These are phyloP conservation scores for Nectriaceae sp. DNA, from an alignment of 2,329 filamentous ascomycete species.

Conservation along the genomic window DNA sequence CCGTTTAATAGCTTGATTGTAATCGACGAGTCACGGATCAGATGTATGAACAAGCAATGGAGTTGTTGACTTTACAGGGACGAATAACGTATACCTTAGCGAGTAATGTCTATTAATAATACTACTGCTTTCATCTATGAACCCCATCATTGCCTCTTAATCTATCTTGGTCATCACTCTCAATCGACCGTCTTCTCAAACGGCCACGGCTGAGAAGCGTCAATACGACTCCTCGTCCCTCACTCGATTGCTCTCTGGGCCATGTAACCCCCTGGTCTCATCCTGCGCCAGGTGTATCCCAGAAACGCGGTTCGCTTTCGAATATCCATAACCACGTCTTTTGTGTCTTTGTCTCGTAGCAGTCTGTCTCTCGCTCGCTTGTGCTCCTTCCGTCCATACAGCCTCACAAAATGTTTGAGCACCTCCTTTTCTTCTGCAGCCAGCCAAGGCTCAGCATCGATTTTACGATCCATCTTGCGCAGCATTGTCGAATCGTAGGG, in stretches of 20 bases:
- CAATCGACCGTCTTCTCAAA: too few relatives aligned
- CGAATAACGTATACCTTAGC: slow-evolving; percentile 11
- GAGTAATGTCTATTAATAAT: slow-evolving; percentile 28
- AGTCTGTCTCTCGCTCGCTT: slow-evolving; percentile 85
- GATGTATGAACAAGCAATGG: slow-evolving; percentile 16
- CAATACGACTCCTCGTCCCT: too few relatives aligned
- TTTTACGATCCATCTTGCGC: slow-evolving; percentile 50
- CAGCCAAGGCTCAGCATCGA: slow-evolving; percentile 41
- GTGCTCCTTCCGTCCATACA: slow-evolving; percentile 64
- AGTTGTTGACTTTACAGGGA: slow-evolving; percentile 8
- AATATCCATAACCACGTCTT: slow-evolving; percentile 71
- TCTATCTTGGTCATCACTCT: too few relatives aligned
- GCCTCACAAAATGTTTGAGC: slow-evolving; percentile 53
- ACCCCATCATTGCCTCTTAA: too few relatives aligned
- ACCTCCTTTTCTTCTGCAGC: slow-evolving; percentile 40
- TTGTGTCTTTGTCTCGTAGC: slow-evolving; percentile 70
- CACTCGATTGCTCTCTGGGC: background rate
- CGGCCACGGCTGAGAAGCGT: too few relatives aligned
- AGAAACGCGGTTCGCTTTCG: slow-evolving; percentile 83
- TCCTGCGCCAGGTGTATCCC: slow-evolving; percentile 81
- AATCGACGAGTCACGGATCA: slow-evolving; percentile 16
- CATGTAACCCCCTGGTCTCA: slow-evolving; percentile 36
- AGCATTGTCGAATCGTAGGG: slow-evolving; percentile 52
- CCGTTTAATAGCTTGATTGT: background rate
- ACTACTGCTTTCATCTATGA: slow-evolving; percentile 12